A percentile compares a stretch with the other conserved stretches of the same genome.
These are phyloP conservation scores for Xylaria sp. DNA, from an alignment of 495 filamentous ascomycete genomes.

Conservation along the genomic window DNA sequence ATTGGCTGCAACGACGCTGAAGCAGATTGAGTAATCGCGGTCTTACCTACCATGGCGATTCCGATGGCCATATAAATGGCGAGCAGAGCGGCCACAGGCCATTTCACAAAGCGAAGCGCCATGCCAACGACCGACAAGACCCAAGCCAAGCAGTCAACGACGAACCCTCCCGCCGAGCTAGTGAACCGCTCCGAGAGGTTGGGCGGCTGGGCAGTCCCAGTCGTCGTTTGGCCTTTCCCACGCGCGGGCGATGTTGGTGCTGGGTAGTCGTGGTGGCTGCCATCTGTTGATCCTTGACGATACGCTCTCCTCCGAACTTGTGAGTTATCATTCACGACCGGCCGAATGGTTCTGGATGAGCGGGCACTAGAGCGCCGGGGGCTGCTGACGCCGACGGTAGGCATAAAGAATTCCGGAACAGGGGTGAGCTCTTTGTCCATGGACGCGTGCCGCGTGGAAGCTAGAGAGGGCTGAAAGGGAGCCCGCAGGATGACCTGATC, in stretches of 20 bases:
- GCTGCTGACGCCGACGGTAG: constrained; percentile 41
- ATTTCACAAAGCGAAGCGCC: constrained; percentile 59
- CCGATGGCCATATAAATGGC: constrained; percentile 60
- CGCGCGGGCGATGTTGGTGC: constrained; percentile 6
- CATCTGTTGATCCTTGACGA: constrained; percentile 19
- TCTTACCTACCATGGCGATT: constrained; percentile 54
- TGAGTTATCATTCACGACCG: constrained; percentile 24
- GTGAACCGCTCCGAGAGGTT: constrained; percentile 32
- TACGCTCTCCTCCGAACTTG: constrained; percentile 38
- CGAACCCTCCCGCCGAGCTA: constrained; percentile 36
- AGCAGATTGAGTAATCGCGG: constrained; percentile 57
- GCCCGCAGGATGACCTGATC: constrained; percentile 50
- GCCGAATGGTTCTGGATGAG: constrained; percentile 35
- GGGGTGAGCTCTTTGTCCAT: constrained; percentile 44
- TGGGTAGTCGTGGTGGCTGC: background rate
- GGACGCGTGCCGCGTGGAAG: constrained; percentile 45
- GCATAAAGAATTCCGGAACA: constrained; percentile 53
- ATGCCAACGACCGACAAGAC: constrained; percentile 54
- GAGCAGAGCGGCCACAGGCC: constrained; percentile 60
- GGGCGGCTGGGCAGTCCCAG: constrained; percentile 12
- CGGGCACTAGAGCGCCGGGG: constrained; percentile 36
- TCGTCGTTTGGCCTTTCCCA: background rate
- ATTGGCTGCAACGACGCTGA: constrained; percentile 64
- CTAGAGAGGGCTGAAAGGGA: constrained; percentile 54
- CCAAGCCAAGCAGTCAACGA: constrained; percentile 51